Evolutionary conservation across 1,284 basidiomycete genomes (phyloP), one percentile per base, ranked within the genome.

Genomic region (Rhizopogon hawkerae): DNA sequence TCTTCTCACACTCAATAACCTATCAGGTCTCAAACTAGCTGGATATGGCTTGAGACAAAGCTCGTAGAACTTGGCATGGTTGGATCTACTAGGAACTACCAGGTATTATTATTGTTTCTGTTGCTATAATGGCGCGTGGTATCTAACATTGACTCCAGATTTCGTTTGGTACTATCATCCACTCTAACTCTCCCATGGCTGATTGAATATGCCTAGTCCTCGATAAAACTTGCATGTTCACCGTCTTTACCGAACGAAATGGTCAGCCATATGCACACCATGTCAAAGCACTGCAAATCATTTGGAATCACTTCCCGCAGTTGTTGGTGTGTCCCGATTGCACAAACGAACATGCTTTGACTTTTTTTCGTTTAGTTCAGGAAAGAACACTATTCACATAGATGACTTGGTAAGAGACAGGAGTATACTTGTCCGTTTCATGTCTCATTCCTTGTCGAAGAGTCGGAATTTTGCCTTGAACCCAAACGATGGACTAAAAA

Each of bases 31-130:
- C 83, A 88, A 66, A 94, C 91, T 0, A 84, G 81, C 54, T 93
- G 91, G 91, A 75, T 90, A 44, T 95, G 91, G 91, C 74, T 95
- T 24, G 92, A 96, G 66, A 81, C 83, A 29, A 96, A 95, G 68
- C 75, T 96, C 3, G 80, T 89, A 13, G 92, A 95, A 65, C 75
- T 95, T 21, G 88, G 81, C 21, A 89, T 94, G 81, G 69, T 95
- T 14, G 89, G 89, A 16, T 73, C 76, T 0, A 77, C 77, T 39
- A 71, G 73, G 46, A 78, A 76, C 56, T 92, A 92, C 65, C 78
- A 89, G 72, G 85, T 85, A 47, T 23, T 34, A n/a, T 39, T n/a
- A 46, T 23, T 34, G 16, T 39, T 13, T 8, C 35, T n/a, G 37
- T 36, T 35, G 38, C 41, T 34, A 44, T 46, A 18, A 36, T 31